phyloP scores from a whole-genome alignment of 2,329 filamentous ascomycete species.

The Penicillium sp. region DNA sequence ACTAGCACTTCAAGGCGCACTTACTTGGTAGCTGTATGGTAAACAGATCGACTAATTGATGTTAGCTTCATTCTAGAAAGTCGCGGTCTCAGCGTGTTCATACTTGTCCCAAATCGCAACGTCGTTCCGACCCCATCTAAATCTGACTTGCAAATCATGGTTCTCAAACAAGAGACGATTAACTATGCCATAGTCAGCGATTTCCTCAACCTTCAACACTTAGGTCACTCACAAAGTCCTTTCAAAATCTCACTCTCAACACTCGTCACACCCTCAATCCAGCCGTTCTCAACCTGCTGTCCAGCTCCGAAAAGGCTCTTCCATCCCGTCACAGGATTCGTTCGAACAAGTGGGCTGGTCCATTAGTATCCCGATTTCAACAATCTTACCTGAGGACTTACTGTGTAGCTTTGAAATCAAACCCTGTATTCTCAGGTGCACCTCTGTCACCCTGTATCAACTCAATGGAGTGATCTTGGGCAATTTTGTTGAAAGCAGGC shows the following conservation, averaged over 20 bases:
- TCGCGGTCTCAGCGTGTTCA: no score
- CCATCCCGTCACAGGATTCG: background rate
- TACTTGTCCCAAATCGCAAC: background rate
- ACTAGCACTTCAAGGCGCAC: no score
- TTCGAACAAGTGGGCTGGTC: background rate
- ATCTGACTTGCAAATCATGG: background rate
- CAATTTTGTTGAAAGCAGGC: no score
- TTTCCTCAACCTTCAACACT: no score
- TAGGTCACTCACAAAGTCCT: background rate
- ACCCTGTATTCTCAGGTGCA: background rate
- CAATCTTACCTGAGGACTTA: background rate
- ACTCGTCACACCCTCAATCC: background rate
- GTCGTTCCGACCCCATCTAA: background rate
- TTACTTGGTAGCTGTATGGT: no score
- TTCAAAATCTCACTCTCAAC: background rate
- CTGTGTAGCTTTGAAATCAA: background rate
- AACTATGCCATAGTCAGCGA: background rate
- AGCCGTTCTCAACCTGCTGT: background rate
- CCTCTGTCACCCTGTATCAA: background rate
- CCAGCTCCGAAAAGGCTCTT: background rate
- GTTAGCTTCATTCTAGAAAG: no score
- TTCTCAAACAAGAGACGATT: background rate
- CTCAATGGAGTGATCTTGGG: no score
- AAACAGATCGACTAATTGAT: no score
- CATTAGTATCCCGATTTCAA: background rate